Evolutionary conservation across 345 rosid species (phyloP).

Genomic region (Ricinus communis): DNA sequence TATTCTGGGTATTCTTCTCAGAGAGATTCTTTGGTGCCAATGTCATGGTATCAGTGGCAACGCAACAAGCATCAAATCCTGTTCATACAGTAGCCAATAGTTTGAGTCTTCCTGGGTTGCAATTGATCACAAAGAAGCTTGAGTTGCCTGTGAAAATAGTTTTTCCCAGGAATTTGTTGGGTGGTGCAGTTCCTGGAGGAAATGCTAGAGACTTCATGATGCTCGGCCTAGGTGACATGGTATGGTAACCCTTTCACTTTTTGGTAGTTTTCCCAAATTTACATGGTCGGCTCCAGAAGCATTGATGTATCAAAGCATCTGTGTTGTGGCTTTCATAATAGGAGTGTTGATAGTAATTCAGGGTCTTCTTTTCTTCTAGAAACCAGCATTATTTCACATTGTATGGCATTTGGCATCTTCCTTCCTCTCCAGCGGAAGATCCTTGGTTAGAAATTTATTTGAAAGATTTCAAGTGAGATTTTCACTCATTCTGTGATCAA

Average conservation of each 20-base stretch:
- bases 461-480: neutral
- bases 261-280: constrained; percentile 6
- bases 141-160: constrained; percentile 94
- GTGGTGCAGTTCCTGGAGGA: constrained; percentile 62
- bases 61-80: constrained; percentile 93
- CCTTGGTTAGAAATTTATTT: neutral
- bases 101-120: constrained; percentile 93
- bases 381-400: neutral
- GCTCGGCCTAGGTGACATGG: constrained; percentile 99
- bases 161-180: constrained; percentile 78
- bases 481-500: neutral
- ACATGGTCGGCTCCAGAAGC: neutral
- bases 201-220: constrained; percentile 80
- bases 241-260: constrained; percentile 31
- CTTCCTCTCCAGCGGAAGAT: neutral
- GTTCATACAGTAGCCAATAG: constrained; percentile 91
- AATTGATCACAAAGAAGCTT: constrained; percentile 86
- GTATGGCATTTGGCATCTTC: neutral
- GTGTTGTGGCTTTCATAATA: neutral
- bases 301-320: neutral
- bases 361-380: neutral
- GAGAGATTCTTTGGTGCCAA: constrained; percentile 97
- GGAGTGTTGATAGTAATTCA: neutral
- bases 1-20: constrained; percentile 99
- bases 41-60: constrained; percentile 98